Evolutionary conservation across 495 filamentous ascomycete species (phyloP).

Genomic region (Neurospora tetrasperma): DNA sequence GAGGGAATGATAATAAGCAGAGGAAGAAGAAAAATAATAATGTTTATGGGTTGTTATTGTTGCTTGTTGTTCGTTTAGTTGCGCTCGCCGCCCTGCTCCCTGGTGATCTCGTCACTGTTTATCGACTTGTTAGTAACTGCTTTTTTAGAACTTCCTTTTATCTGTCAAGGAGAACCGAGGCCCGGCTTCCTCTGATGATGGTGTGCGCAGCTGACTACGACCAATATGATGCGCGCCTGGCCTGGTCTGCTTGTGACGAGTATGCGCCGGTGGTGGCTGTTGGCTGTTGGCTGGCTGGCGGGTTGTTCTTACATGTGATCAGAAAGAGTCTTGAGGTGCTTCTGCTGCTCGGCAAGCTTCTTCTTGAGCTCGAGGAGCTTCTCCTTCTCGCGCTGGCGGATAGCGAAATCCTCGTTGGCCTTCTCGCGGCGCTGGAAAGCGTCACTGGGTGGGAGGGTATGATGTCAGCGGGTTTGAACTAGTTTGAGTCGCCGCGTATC

Average conservation of each 20-base stretch:
- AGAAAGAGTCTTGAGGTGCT: slow-evolving; percentile 73
- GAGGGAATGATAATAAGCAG: slow-evolving; percentile 46
- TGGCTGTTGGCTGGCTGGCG: neutral
- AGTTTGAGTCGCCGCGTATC: neutral
- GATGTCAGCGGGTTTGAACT: neutral
- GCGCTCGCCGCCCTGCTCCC: slow-evolving; percentile 59
- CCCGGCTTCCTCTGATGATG: neutral
- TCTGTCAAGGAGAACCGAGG: neutral
- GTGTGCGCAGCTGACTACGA: neutral
- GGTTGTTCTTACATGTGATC: slow-evolving; percentile 58
- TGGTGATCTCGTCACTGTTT: slow-evolving; percentile 55
- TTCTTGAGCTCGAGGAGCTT: slow-evolving; percentile 68
- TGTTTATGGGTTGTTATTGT: slow-evolving; percentile 16
- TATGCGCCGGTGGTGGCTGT: neutral
- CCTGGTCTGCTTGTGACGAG: neutral
- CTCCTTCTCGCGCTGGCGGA: slow-evolving; percentile 72
- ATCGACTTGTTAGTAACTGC: slow-evolving; percentile 12
- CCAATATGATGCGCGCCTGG: neutral
- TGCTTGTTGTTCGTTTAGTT: slow-evolving; percentile 39
- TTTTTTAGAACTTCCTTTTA: too few species aligned
- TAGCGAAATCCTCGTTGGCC: slow-evolving; percentile 73
- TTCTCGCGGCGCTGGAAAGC: slow-evolving; percentile 84
- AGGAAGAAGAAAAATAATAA: slow-evolving; percentile 42
- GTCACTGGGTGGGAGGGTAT: slow-evolving; percentile 45
- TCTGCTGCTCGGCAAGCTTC: slow-evolving; percentile 69